A percentile compares a stretch with the other conserved stretches of the same genome.
Evolutionary conservation across 2,329 filamentous ascomycete genomes (phyloP).

Genomic region (Hawksworthiomyces lignivorus): DNA sequence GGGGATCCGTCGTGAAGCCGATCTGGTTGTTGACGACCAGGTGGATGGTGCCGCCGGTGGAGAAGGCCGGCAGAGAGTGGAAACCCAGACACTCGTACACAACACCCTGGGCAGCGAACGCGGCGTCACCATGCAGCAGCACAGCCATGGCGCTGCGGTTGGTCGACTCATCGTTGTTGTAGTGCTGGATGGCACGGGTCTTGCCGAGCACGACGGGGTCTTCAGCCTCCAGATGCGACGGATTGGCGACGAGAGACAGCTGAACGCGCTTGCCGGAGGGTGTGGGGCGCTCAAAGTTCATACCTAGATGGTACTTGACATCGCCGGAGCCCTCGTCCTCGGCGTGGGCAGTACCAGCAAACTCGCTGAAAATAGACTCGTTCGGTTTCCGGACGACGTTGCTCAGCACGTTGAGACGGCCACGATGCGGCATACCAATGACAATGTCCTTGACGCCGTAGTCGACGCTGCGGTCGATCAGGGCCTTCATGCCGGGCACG

Average conservation of each 20-base stretch:
- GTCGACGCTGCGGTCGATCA: slow-evolving; percentile 97
- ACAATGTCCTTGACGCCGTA: slow-evolving; percentile 99
- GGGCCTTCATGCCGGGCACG: slow-evolving; percentile 97
- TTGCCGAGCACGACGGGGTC: slow-evolving; percentile 97
- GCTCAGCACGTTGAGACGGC: slow-evolving; percentile 92
- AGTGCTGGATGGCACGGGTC: slow-evolving; percentile 95
- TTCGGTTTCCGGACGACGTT: slow-evolving; percentile 99
- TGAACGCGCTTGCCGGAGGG: slow-evolving; percentile 99
- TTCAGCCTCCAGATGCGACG: slow-evolving; percentile 95
- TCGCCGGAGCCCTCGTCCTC: slow-evolving; percentile 96
- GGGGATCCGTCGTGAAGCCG: slow-evolving; percentile 96
- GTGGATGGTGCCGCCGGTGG: slow-evolving; percentile 94
- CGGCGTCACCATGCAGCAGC: slow-evolving; percentile 92
- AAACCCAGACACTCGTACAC: slow-evolving; percentile 99
- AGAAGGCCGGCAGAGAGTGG: slow-evolving; percentile 91
- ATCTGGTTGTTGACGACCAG: slow-evolving; percentile 99
- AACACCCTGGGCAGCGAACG: slow-evolving; percentile 91
- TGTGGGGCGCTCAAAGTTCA: slow-evolving; percentile 99
- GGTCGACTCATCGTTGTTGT: slow-evolving; percentile 91
- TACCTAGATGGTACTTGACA: slow-evolving; percentile 98
- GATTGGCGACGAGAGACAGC: slow-evolving; percentile 95
- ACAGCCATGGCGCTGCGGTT: slow-evolving; percentile 92
- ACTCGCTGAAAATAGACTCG: slow-evolving; percentile 99
- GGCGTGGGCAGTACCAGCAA: slow-evolving; percentile 77
- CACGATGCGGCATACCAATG: slow-evolving; percentile 98